phyloP scores from a whole-genome alignment of 2,329 filamentous ascomycete genomes.

The Dactylellina parvicollis region DNA sequence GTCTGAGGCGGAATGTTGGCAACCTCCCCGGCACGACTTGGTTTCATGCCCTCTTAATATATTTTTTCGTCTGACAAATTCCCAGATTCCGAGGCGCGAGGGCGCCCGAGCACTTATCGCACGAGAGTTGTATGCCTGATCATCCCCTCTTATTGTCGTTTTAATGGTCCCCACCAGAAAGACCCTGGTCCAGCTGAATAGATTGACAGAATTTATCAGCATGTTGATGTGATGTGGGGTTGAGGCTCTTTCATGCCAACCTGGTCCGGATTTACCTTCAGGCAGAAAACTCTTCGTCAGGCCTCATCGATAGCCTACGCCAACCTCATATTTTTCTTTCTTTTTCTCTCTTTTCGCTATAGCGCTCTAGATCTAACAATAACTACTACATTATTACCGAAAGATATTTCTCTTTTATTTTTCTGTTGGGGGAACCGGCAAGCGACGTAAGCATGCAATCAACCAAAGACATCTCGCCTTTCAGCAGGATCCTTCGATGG shows the following conservation, averaged over 20 bases:
- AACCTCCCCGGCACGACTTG: not conserved
- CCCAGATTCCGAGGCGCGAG: not conserved
- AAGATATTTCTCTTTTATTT: too few relatives aligned
- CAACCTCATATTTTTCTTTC: not conserved
- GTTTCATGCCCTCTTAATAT: not conserved
- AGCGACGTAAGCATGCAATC: too few relatives aligned
- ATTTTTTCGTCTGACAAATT: conserved; percentile 18
- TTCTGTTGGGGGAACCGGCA: too few relatives aligned
- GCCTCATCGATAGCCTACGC: not conserved
- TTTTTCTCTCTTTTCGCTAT: not conserved
- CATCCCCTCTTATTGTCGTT: too few relatives aligned
- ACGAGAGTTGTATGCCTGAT: not conserved
- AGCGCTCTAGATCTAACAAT: too few relatives aligned
- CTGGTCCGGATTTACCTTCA: not conserved
- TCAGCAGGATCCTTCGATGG: too few relatives aligned
- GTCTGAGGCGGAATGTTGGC: conserved; percentile 3
- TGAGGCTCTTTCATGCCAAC: conserved; percentile 30
- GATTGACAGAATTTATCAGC: conserved; percentile 43
- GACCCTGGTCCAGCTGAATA: conserved; percentile 47
- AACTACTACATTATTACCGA: too few relatives aligned
- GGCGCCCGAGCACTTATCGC: not conserved
- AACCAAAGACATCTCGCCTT: too few relatives aligned
- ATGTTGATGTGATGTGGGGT: conserved; percentile 13
- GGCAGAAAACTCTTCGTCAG: not conserved
- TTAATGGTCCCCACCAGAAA: conserved; percentile 7